Conservation (phyloP, 2,329 filamentous ascomycete genomes). For the Colletotrichum lindemuthianum region DNA sequence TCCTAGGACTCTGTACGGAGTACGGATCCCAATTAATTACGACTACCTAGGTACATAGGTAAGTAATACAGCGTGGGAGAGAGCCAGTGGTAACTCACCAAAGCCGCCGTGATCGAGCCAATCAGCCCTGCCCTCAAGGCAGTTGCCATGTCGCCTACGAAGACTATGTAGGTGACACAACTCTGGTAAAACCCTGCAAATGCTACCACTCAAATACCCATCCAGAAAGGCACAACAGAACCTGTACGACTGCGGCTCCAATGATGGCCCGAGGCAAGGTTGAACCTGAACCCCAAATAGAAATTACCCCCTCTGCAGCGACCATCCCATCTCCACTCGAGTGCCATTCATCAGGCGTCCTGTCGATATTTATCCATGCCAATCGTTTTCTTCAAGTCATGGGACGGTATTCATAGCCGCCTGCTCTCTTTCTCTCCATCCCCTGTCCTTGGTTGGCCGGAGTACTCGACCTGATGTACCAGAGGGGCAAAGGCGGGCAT, state of each 20-base stretch:
- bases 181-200: too few relatives aligned
- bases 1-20: too few relatives aligned
- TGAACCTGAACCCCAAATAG: conserved; percentile 12
- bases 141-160: too few relatives aligned
- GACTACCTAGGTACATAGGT: too few relatives aligned
- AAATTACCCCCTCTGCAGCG: conserved; percentile 19
- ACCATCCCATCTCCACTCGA: conserved; percentile 1
- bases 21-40: too few relatives aligned
- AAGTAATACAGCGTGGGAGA: neutral
- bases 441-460: conserved; percentile 21
- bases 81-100: conserved; percentile 27
- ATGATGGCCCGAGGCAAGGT: neutral
- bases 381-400: conserved; percentile 18
- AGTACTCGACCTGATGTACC: neutral
- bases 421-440: conserved; percentile 10
- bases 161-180: too few relatives aligned
- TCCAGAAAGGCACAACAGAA: too few relatives aligned
- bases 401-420: conserved; percentile 5
- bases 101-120: conserved; percentile 21
- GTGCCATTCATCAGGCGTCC: too few relatives aligned
- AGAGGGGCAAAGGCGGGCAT: neutral
- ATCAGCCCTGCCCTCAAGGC: neutral
- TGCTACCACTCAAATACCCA: too few relatives aligned
- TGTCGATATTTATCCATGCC: conserved; percentile 24
- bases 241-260: neutral